A percentile compares a stretch with the other conserved stretches of the same genome.
These are phyloP conservation scores for Voacanga thouarsii DNA, from an alignment of 257 asterid species.

Conservation along the genomic window DNA sequence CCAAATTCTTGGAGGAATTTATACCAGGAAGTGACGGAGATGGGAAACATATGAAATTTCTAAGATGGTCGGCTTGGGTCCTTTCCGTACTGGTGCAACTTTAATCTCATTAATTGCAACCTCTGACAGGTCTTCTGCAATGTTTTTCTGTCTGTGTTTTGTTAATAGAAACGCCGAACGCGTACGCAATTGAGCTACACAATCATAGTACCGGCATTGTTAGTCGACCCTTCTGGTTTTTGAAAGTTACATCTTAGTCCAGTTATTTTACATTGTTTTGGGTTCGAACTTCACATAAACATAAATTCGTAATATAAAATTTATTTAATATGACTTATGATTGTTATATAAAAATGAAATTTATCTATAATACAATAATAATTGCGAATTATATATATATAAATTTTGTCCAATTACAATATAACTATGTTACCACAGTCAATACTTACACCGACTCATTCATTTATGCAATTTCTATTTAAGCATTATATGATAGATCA, in stretches of 20 bases:
- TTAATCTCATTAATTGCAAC: constrained; percentile 19
- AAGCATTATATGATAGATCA: too few species aligned
- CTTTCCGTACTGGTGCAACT: constrained; percentile 11
- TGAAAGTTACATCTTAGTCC: not conserved
- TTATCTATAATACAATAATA: too few species aligned
- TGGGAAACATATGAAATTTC: constrained; percentile 39
- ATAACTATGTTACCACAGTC: too few species aligned
- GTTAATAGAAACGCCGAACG: constrained; percentile 20
- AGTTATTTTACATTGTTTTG: too few species aligned
- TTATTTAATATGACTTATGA: too few species aligned
- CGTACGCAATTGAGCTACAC: constrained; percentile 18
- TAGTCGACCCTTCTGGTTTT: not conserved
- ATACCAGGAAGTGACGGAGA: constrained; percentile 9
- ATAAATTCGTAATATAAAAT: too few species aligned
- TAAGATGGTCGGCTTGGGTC: constrained; percentile 24
- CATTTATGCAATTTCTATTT: too few species aligned
- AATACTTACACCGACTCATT: too few species aligned
- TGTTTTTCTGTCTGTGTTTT: constrained; percentile 23
- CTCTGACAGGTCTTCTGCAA: constrained; percentile 15
- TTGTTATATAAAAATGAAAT: too few species aligned
- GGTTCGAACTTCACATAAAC: too few species aligned
- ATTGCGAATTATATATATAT: too few species aligned
- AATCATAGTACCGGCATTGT: not conserved
- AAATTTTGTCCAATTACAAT: too few species aligned
- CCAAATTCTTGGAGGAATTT: constrained; percentile 21